Evolutionary conservation across 768 basidiomycete genomes (phyloP).

Genomic region (Trametes cingulata): DNA sequence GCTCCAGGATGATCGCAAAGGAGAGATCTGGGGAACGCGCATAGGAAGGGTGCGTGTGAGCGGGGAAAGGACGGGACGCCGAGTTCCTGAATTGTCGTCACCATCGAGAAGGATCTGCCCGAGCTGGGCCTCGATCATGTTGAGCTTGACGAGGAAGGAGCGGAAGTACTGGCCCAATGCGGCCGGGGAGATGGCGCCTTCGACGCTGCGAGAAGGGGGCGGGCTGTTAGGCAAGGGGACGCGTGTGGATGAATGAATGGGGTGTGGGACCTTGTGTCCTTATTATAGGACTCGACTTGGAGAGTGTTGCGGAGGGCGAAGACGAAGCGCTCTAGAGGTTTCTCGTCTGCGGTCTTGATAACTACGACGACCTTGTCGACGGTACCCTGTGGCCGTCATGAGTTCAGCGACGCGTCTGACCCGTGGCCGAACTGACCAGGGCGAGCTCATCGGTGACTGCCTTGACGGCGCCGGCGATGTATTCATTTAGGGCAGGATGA

Average conservation of each 20-base stretch:
- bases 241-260: background rate
- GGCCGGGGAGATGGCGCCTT: conserved; percentile 64
- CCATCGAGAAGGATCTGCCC: conserved; percentile 58
- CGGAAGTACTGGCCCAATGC: conserved; percentile 77
- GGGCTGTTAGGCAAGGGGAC: background rate
- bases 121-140: conserved; percentile 73
- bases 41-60: conserved; percentile 23
- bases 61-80: too few species aligned
- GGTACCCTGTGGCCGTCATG: conserved; percentile 53
- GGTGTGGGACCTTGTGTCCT: conserved; percentile 58
- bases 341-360: conserved; percentile 78
- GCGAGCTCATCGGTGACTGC: conserved; percentile 78
- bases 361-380: conserved; percentile 81
- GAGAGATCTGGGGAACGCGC: conserved; percentile 57
- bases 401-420: background rate
- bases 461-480: conserved; percentile 85
- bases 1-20: conserved; percentile 82
- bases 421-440: conserved; percentile 42
- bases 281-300: conserved; percentile 65
- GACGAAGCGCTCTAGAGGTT: conserved; percentile 86
- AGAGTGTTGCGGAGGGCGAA: conserved; percentile 87
- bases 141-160: conserved; percentile 79
- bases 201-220: conserved; percentile 49
- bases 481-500: conserved; percentile 86
- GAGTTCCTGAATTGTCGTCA: conserved; percentile 28